Conservation (phyloP, 129 eudicot genomes). For the Apium graveolens region DNA sequence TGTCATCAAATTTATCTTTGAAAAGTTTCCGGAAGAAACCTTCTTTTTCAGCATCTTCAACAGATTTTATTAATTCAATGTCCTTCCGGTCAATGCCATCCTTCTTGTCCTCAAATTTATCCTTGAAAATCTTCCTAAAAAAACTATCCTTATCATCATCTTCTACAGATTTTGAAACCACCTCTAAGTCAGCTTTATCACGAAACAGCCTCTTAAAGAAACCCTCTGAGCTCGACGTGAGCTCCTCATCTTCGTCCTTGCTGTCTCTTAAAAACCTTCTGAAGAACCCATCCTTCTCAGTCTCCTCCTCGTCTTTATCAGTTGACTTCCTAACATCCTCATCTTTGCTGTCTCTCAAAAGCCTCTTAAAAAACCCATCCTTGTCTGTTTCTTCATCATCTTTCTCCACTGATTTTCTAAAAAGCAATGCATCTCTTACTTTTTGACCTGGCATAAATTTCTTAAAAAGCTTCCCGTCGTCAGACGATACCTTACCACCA, state of each 20-base stretch:
- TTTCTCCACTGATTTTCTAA: constrained; percentile 70
- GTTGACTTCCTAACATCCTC: constrained; percentile 47
- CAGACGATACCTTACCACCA: constrained; percentile 62
- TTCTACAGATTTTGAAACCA: constrained; percentile 48
- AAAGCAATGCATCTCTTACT: constrained; percentile 73
- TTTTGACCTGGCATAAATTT: constrained; percentile 85
- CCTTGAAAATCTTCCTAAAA: constrained; percentile 77
- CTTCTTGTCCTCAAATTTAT: constrained; percentile 65
- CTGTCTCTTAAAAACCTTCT: constrained; percentile 64
- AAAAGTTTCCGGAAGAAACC: constrained; percentile 74
- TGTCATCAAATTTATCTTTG: constrained; percentile 75
- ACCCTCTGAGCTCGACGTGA: constrained; percentile 62
- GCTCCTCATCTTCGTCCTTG: constrained; percentile 66
- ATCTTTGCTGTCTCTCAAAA: constrained; percentile 42
- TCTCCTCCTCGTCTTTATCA: constrained; percentile 59
- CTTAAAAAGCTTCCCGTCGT: constrained; percentile 74
- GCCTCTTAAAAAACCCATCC: constrained; percentile 68
- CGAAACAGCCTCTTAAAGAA: constrained; percentile 77
- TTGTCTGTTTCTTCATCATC: constrained; percentile 62
- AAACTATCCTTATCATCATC: constrained; percentile 84
- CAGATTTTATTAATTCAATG: constrained; percentile 27
- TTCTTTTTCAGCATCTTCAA: constrained; percentile 73
- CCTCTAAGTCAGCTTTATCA: constrained; percentile 73
- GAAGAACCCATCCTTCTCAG: constrained; percentile 82
- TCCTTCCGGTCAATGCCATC: constrained; percentile 39